Evolutionary conservation across 169 alveolate species (phyloP), one percentile per base, ranked within the genome.

Genomic region (Plasmodium coatneyi): DNA sequence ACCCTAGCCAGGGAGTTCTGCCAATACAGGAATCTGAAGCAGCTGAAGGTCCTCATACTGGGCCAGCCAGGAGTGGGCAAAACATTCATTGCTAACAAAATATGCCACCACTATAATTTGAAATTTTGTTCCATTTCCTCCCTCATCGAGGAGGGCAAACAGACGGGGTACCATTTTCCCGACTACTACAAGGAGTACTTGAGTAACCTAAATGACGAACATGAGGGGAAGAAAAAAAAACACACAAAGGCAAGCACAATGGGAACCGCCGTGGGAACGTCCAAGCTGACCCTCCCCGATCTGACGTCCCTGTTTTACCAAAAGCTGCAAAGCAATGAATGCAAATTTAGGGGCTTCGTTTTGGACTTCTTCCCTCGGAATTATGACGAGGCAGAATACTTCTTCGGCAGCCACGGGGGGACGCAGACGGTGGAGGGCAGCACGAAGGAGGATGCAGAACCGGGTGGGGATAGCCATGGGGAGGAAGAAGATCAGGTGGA

Each of bases 31-130:
- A 84, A 74, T 74, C 49, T 84, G 22, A 84, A 84, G 60, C 36
- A 36, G 9, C 80, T 84, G 28, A 71, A 36, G 80, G 36, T 84
- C 3, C 54, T 84, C 1, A 84, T 84, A 16, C 36, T 84, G n/a
- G 93, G 93, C 6, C 86, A 25, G 36, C 93, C 93, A 30, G 93
- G 93, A 6, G 84, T 72, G n/a, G 93, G 93, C 3, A 84, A 84
- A 74, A 28, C 93, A 74, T 84, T 72, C 70, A 84, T 84, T 9
- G 84, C 84, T n/a, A 84, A 84, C 52, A 84, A 74, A 43, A 74
- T 84, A 74, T 84, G 93, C 36, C 81, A 84, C 0, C 83, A 84
- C 60, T 84, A 84, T 22, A 84, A 84, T 46, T 84, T 84, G 60
- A 84, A 14, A 0, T 30, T 84, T 28, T 84, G 93, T 39, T 84